Conservation (phyloP, 495 filamentous ascomycete genomes). For the Parachaetomium inaequale region DNA sequence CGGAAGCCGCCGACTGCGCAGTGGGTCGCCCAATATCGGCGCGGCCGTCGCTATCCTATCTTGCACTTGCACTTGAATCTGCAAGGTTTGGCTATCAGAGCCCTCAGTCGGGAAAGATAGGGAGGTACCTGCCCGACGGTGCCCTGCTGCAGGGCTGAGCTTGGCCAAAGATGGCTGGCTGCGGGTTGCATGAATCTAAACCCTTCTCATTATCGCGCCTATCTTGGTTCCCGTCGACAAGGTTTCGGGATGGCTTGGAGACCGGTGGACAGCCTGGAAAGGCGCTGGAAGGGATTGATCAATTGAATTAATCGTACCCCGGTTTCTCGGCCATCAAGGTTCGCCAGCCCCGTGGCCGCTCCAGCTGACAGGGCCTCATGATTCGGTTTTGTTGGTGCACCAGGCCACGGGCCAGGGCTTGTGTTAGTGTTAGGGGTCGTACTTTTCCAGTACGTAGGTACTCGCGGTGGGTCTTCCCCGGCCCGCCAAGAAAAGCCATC, state of each 20-base stretch:
- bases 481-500: constrained; percentile 2
- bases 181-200: background rate
- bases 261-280: background rate
- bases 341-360: background rate
- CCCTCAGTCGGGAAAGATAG: no score
- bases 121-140: no score
- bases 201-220: background rate
- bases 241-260: no score
- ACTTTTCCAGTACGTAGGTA: background rate
- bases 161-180: background rate
- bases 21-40: constrained; percentile 4
- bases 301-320: background rate
- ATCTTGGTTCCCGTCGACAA: background rate
- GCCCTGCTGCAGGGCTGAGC: constrained; percentile 1
- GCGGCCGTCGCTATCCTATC: background rate
- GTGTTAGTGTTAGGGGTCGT: background rate
- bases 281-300: background rate
- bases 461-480: constrained; percentile 8
- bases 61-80: background rate
- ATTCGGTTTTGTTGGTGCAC: background rate
- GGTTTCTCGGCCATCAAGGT: background rate
- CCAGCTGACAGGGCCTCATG: constrained; percentile 4
- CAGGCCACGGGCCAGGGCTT: background rate
- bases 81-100: background rate
- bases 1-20: background rate